Evolutionary conservation across 148 eudicot species (phyloP), one percentile per base, ranked within the genome.

Genomic region (Cornus suecica): DNA sequence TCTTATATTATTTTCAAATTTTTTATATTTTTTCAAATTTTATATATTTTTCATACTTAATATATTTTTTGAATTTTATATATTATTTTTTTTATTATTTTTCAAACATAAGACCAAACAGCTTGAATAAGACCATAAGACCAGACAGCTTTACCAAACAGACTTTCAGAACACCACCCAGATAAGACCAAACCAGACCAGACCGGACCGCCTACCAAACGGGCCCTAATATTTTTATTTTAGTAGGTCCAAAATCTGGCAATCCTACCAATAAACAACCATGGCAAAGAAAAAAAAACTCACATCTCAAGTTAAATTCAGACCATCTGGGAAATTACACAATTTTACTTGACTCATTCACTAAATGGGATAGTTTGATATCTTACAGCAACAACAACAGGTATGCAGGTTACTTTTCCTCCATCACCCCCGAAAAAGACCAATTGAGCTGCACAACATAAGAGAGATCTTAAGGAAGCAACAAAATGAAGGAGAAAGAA

Each of bases 361-460:
- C 65, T 28, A 61, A 71, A 48, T 34, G 71, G 45, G 73, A 74
- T 62, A 69, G 23, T 70, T 64, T 28, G 61, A 30, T 29, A 76
- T 78, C 99, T 91, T 88, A 95, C 99, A 78, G 97, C 99, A 58
- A 92, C 97, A 66, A 92, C 99, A 69, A 84, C 97, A 74, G 99
- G 99, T 34, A 95, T 88, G 73, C 81, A 77, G 18, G 84, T 90
- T 34, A 95, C 82, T 83, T 88, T 88, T 72, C 80, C 78, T 82
- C 42, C 42, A 32, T 85, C 84, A 76, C 72, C 93, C 79, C 84
- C 72, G 74, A 86, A 85, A 32, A 83, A 84, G 78, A 95, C 88
- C 89, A 95, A 86, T 88, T 95, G 99, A 70, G 99, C 99, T 95
- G 90, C 86, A 90, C 48, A 76, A 61, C 27, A 72, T 26, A 45